A percentile compares a stretch with the other conserved stretches of the same genome.
phyloP scores from a whole-genome alignment of 148 eudicot species.

The Vaccinium vitisidaea region DNA sequence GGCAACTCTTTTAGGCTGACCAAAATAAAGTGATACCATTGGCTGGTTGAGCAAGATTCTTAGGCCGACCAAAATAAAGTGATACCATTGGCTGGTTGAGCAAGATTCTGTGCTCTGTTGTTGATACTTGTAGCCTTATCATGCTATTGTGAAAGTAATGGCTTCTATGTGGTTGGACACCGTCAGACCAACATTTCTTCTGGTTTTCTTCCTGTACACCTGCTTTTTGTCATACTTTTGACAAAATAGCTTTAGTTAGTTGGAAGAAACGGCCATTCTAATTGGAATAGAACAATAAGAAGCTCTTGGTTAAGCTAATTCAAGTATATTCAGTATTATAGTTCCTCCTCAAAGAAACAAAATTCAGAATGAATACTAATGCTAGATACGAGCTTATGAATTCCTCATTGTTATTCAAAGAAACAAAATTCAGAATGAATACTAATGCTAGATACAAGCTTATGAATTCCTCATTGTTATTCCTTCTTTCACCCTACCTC shows the following conservation, averaged over 20 bases:
- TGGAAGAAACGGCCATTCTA: neutral
- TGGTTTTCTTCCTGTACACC: neutral
- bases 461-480: neutral
- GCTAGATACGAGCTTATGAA: neutral
- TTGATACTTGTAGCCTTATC: neutral
- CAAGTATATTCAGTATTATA: neutral
- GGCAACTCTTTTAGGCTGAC: neutral
- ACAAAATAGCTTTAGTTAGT: neutral
- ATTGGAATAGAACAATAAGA: neutral
- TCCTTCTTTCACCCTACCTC: neutral
- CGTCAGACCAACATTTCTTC: neutral
- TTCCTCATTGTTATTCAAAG: neutral
- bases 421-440: neutral
- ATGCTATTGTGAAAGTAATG: neutral
- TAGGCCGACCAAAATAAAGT: conserved; percentile 3
- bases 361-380: neutral
- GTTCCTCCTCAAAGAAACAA: neutral
- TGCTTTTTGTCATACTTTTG: neutral
- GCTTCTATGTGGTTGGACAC: conserved; percentile 2
- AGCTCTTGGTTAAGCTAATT: neutral
- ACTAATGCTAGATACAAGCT: neutral
- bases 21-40: neutral
- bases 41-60: neutral
- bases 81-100: neutral
- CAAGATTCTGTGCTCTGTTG: neutral